A percentile compares a stretch with the other conserved stretches of the same genome.
These are phyloP conservation scores for Ascochyta pisi DNA, from an alignment of 2,329 filamentous ascomycete genomes.

Conservation along the genomic window DNA sequence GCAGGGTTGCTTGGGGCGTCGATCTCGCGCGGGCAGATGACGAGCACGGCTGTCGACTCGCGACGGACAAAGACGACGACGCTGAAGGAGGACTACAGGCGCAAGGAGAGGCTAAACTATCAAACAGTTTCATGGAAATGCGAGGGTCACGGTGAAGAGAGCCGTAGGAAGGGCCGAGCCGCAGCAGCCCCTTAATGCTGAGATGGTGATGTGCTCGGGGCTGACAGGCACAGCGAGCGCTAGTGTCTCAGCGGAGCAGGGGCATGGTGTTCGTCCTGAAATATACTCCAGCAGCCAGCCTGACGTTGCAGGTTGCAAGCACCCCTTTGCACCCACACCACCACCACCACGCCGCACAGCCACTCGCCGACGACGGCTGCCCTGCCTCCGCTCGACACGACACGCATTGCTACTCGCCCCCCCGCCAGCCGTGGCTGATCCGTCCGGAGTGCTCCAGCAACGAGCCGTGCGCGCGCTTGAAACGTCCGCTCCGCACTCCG, in stretches of 20 bases:
- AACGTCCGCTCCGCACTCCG: slow-evolving; percentile 13
- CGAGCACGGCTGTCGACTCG: slow-evolving; percentile 1
- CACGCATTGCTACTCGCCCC: slow-evolving; percentile 3
- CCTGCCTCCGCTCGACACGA: background rate
- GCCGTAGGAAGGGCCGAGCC: slow-evolving; percentile 15
- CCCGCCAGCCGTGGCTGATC: slow-evolving; percentile 11
- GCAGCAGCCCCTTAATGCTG: slow-evolving; percentile 2
- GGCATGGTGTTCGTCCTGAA: slow-evolving; percentile 10
- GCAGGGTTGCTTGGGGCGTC: slow-evolving; percentile 1
- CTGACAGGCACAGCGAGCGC: slow-evolving; percentile 18
- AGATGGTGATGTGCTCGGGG: slow-evolving; percentile 11
- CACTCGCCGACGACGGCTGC: slow-evolving; percentile 5
- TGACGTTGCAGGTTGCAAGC: background rate
- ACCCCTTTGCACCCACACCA: slow-evolving; percentile 5
- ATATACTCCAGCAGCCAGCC: slow-evolving; percentile 4
- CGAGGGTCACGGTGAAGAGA: background rate
- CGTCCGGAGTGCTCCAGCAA: slow-evolving; percentile 5
- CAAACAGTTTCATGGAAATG: background rate
- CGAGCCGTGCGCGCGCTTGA: slow-evolving; percentile 18
- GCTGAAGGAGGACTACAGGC: background rate
- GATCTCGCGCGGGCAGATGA: slow-evolving; percentile 12
- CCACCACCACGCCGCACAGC: slow-evolving; percentile 1
- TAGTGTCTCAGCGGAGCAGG: slow-evolving; percentile 19
- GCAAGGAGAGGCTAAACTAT: background rate
- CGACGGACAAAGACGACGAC: background rate